Percentiles rank a stretch among this genome's conserved stretches.
Conservation (phyloP, 192 early-diverging fungal genomes). For the Coemansia sp. region DNA sequence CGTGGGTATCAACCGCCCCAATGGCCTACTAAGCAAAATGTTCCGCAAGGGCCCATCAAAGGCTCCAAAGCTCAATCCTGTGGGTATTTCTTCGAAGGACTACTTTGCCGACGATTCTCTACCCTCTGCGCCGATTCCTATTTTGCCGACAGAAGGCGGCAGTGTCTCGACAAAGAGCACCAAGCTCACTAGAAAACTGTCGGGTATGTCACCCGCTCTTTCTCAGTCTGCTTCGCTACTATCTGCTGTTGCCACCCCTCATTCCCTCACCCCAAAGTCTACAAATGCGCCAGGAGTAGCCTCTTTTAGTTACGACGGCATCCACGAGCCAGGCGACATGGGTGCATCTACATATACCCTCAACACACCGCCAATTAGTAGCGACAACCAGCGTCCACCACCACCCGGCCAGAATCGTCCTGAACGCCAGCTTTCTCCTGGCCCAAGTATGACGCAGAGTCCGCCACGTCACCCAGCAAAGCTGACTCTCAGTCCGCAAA, state of each 20-base stretch:
- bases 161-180: constrained; percentile 10
- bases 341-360: not conserved
- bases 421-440: not conserved
- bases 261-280: constrained; percentile 24
- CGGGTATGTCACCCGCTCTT: constrained; percentile 17
- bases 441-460: not conserved
- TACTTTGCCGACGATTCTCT: constrained; percentile 33
- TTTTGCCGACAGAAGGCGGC: constrained; percentile 2
- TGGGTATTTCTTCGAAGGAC: constrained; percentile 54
- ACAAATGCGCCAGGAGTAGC: constrained; percentile 12
- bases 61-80: constrained; percentile 46
- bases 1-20: constrained; percentile 16
- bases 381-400: constrained; percentile 1
- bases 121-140: constrained; percentile 10
- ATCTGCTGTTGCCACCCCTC: constrained; percentile 8
- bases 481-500: not conserved
- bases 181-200: constrained; percentile 37
- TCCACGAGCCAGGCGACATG: not conserved
- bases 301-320: constrained; percentile 2
- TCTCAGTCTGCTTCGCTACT: constrained; percentile 13
- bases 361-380: not conserved
- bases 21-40: constrained; percentile 48
- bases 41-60: constrained; percentile 49
- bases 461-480: not conserved
- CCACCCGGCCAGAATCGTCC: not conserved